phyloP scores from a whole-genome alignment of 75 land plant genomes.

The Cupressus sempervirens region DNA sequence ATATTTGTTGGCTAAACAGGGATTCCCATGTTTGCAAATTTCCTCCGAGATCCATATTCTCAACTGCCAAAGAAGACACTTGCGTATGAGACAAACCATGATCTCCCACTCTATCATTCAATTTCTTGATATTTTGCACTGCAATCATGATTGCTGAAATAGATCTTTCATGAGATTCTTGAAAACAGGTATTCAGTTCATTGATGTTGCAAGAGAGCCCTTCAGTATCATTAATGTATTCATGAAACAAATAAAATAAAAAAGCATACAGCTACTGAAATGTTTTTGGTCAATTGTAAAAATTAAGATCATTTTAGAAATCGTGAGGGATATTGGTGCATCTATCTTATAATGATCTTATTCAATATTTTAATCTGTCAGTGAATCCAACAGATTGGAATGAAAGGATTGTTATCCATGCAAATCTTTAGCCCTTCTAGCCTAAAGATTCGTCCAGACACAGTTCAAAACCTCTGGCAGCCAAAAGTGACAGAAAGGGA shows the following conservation, averaged over 20 bases:
- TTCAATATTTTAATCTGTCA: not conserved
- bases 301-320: not conserved
- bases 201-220: not conserved
- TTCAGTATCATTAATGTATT: constrained; percentile 18
- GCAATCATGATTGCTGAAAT: constrained; percentile 27
- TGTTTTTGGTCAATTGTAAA: not conserved
- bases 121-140: constrained; percentile 26
- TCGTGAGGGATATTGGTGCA: not conserved
- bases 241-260: constrained; percentile 21
- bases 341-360: not conserved
- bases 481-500: too few relatives aligned
- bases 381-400: not conserved
- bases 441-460: not conserved
- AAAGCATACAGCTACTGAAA: not conserved
- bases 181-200: constrained; percentile 19
- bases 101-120: not conserved
- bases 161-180: constrained; percentile 18
- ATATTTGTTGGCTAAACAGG: too few relatives aligned
- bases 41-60: constrained; percentile 8
- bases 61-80: not conserved
- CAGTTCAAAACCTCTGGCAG: too few relatives aligned
- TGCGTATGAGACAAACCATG: not conserved
- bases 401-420: not conserved
- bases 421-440: not conserved
- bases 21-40: constrained; percentile 33